phyloP scores from a whole-genome alignment of 176 grass and related monocot species.

The Triticum turgidum region DNA sequence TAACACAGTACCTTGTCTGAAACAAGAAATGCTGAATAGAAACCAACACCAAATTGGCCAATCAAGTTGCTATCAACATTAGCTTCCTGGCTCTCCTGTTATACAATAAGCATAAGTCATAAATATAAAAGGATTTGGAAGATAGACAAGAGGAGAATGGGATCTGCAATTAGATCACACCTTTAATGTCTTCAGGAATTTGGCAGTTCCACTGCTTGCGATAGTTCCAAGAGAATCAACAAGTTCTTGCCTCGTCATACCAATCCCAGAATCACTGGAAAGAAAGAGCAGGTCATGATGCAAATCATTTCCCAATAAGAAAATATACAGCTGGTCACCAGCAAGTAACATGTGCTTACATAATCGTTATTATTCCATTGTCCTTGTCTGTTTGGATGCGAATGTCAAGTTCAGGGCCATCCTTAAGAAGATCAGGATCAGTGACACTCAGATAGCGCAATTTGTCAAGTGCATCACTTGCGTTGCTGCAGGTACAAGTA shows the following conservation, averaged over 20 bases:
- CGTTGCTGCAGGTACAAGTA: slow-evolving; percentile 57
- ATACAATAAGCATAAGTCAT: slow-evolving; percentile 7
- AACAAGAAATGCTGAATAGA: slow-evolving; percentile 96
- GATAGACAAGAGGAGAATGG: background rate
- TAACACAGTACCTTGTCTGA: slow-evolving; percentile 75
- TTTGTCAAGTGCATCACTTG: slow-evolving; percentile 98
- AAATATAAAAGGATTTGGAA: slow-evolving; percentile 10
- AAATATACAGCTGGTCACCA: background rate
- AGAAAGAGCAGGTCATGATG: slow-evolving; percentile 10
- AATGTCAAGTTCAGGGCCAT: slow-evolving; percentile 80
- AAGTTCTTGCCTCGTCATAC: slow-evolving; percentile 95
- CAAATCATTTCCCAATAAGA: slow-evolving; percentile 1
- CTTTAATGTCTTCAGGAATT: slow-evolving; percentile 94
- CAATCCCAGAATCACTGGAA: slow-evolving; percentile 89
- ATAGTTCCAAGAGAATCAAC: slow-evolving; percentile 93
- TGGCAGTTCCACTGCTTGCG: slow-evolving; percentile 94
- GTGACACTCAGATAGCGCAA: slow-evolving; percentile 93
- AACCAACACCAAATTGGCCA: slow-evolving; percentile 98
- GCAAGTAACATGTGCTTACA: slow-evolving; percentile 41
- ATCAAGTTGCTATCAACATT: slow-evolving; percentile 91
- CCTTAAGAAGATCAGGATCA: slow-evolving; percentile 82
- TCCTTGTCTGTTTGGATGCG: slow-evolving; percentile 88
- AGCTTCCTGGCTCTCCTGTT: slow-evolving; percentile 93
- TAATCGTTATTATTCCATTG: slow-evolving; percentile 91
- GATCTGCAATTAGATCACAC: slow-evolving; percentile 31